Base-by-base conservation (phyloP, 1,284 basidiomycete genomes). In the Cutaneotrichosporon sp. region DNA sequence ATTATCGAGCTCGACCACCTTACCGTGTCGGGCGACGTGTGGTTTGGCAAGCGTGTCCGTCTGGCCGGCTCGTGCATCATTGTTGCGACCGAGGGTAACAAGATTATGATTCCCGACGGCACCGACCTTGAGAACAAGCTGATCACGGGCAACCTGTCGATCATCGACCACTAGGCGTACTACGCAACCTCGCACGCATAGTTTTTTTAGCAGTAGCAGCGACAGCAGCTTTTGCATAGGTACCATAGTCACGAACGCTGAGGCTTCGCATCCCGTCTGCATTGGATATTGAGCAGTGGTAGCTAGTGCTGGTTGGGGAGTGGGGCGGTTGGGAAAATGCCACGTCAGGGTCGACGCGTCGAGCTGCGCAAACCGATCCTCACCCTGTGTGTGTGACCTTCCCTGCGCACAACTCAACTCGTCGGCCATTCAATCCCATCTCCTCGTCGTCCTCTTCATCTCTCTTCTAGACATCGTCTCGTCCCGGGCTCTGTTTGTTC, bases 21-120 rank as follows among this genome's bases (percentile, higher is more conserved):
- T 69, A 98, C 94, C 4, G 91, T 98, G 47, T 89, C 89, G 55
- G 93, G 93, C 33, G 93, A 97, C 74, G 92, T 98, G 13, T 87
- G 87, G 78, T 97, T 98, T 73, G 94, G 94, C 42, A 84, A 91
- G 65, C 90, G 90, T 72, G 88, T 97, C 49, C 90, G 87, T 15
- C 79, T 92, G 50, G 83, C 87, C 42, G 90, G 90, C 14, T 90
- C 89, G 23, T 88, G 90, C 64, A 91, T 92, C 67, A 81, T 84
- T 79, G 87, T 90, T 56, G 89, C 90, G 46, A 92, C 90, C 69
- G 91, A 97, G 75, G 93, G 93, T 41, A 88, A 90, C 77, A 83
- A 87, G 67, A 97, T 98, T 64, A 86, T 92, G 74, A 90, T 97
- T 58, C 93, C 94, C 39, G 94, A 97, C 72, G 92, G 92, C 5